phyloP scores from a whole-genome alignment of 176 grass and related monocot species.

The Musa acuminata region DNA sequence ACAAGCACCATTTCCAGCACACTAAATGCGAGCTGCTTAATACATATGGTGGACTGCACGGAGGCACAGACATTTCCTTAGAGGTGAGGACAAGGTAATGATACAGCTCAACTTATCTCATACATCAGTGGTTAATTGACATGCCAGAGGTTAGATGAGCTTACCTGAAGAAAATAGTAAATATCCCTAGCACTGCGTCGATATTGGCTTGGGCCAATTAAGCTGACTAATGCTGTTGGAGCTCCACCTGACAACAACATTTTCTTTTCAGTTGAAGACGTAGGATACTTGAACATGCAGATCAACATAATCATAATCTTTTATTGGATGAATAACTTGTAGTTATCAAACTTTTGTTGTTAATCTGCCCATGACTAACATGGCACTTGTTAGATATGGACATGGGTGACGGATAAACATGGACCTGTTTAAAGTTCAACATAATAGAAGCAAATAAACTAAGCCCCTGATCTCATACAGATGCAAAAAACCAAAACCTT shows the following conservation, averaged over 20 bases:
- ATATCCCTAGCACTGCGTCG: constrained; percentile 61
- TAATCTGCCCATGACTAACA: too few species aligned
- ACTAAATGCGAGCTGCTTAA: constrained; percentile 82
- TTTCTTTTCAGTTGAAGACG: constrained; percentile 9
- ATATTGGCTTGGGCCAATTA: constrained; percentile 84
- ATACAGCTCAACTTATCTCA: background rate
- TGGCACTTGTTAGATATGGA: background rate
- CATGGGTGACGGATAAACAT: background rate
- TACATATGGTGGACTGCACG: constrained; percentile 77
- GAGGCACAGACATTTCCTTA: constrained; percentile 11
- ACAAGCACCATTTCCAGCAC: constrained; percentile 68
- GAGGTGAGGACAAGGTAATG: background rate
- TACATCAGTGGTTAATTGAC: background rate
- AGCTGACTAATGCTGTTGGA: constrained; percentile 81
- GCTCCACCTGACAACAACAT: constrained; percentile 55
- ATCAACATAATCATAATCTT: background rate
- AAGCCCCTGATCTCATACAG: too few species aligned
- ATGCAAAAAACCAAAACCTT: too few species aligned
- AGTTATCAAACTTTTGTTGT: background rate
- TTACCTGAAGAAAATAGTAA: constrained; percentile 96
- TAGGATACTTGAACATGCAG: background rate
- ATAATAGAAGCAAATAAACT: background rate
- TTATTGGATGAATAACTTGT: background rate
- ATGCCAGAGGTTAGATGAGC: constrained; percentile 14
- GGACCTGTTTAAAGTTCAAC: background rate